Evolutionary conservation across 2,329 filamentous ascomycete species (phyloP), one percentile per base, ranked within the genome.

Genomic region (Cytospora leucostoma): DNA sequence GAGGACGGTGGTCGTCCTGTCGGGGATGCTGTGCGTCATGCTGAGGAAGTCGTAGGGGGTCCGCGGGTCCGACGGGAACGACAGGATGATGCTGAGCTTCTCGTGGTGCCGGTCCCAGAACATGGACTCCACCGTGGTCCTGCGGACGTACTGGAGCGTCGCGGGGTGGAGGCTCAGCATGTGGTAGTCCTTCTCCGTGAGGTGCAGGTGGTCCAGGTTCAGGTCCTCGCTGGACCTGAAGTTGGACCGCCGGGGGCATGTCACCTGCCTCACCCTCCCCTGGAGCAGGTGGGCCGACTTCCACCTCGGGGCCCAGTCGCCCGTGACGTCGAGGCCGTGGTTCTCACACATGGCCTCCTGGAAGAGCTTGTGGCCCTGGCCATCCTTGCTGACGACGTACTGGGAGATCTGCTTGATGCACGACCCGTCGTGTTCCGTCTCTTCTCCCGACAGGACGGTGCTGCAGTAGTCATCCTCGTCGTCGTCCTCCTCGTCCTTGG

Each of bases 1-100:
- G 7, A 81, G 68, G 21, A 78, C 74, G 1, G 75, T 80, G 2
- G 78, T 72, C 3, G 73, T 75, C 21, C 74, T 74, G 8, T 72
- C 74, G 10, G 72, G 68, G 40, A 81, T 68, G 60, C 75, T 73
- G 68, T 80, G 80, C 5, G 77, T 76, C 76, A 80, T 78, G 50
- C 78, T 80, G 11, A 80, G 70, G 65, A 80, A 81, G 68, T 81
- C 79, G 54, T 78, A 80, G 0, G 79, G 78, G 0, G 79, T 78
- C 51, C 75, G 76, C 27, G 79, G 77, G 59, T 77, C 76, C 27
- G 74, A 73, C 4, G 79, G 79, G 66, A 81, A 81, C 38, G 77
- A 77, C 58, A 81, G 71, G 58, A 80, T 77, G 44, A 81, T 66
- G 58, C 74, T 77, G 56, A 77, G 65, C 34, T 74, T 74, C 11